Evolutionary conservation across 2,329 filamentous ascomycete genomes (phyloP).

Genomic region (Malbranchea zuffiana): DNA sequence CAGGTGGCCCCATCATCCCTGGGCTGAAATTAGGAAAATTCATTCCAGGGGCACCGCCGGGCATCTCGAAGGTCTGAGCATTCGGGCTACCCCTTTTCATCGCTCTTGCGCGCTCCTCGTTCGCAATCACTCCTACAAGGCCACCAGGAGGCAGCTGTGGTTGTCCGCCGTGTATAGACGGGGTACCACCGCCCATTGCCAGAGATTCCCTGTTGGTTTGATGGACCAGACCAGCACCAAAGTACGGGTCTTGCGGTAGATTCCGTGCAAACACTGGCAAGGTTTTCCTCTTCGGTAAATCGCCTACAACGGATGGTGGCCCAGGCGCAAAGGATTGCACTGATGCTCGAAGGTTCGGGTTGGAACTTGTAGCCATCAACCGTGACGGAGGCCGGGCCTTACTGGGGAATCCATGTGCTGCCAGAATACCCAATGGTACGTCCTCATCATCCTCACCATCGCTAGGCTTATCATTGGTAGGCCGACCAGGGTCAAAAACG

Average conservation of each 20-base stretch:
- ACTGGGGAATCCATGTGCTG: constrained; percentile 77
- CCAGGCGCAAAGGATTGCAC: constrained; percentile 40
- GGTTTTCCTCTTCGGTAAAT: constrained; percentile 40
- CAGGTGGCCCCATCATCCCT: constrained; percentile 4
- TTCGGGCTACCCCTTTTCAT: constrained; percentile 69
- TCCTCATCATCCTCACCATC: constrained; percentile 73
- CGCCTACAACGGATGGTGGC: constrained; percentile 48
- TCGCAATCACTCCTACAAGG: constrained; percentile 77
- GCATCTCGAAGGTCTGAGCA: constrained; percentile 34
- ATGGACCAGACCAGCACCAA: constrained; percentile 65
- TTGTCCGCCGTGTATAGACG: constrained; percentile 33
- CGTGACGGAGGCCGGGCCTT: constrained; percentile 64
- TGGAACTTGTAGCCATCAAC: constrained; percentile 54
- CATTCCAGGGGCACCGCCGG: constrained; percentile 1
- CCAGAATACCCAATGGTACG: constrained; percentile 72
- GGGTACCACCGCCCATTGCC: constrained; percentile 51
- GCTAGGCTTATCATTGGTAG: constrained; percentile 30
- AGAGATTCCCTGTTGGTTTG: constrained; percentile 63
- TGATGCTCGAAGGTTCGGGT: constrained; percentile 57
- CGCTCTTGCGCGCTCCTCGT: constrained; percentile 67
- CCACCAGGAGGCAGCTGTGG: constrained; percentile 55
- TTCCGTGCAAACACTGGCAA: constrained; percentile 75
- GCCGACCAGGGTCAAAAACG: constrained; percentile 16
- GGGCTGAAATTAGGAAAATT: constrained; percentile 4
- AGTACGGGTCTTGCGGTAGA: constrained; percentile 74